A percentile compares a stretch with the other conserved stretches of the same genome.
phyloP scores from a whole-genome alignment of 192 early-diverging fungal species.

The Coemansia sp. region DNA sequence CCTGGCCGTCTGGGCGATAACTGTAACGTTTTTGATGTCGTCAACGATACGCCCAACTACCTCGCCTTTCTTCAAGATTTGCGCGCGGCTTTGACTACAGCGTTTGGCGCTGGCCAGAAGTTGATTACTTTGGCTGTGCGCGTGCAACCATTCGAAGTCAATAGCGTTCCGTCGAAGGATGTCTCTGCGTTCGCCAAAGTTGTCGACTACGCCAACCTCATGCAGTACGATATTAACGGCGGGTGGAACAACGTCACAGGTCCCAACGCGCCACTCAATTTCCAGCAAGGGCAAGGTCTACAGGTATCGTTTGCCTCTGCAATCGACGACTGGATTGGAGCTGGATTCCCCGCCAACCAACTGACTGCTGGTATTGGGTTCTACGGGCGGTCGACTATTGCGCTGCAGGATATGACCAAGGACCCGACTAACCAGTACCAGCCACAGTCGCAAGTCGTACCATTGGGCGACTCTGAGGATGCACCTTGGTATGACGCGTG shows the following conservation, averaged over 20 bases:
- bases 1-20: slow-evolving; percentile 57
- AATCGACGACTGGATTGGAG: slow-evolving; percentile 58
- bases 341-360: slow-evolving; percentile 65
- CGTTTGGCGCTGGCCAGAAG: slow-evolving; percentile 46
- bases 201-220: slow-evolving; percentile 70
- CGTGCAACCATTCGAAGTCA: slow-evolving; percentile 61
- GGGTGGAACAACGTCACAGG: slow-evolving; percentile 61
- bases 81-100: slow-evolving; percentile 27
- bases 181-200: slow-evolving; percentile 63
- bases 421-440: slow-evolving; percentile 52
- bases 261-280: slow-evolving; percentile 64
- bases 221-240: slow-evolving; percentile 69
- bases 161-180: slow-evolving; percentile 51
- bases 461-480: slow-evolving; percentile 60
- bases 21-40: slow-evolving; percentile 51
- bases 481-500: slow-evolving; percentile 60
- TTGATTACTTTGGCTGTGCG: slow-evolving; percentile 69
- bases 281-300: slow-evolving; percentile 34
- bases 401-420: slow-evolving; percentile 57
- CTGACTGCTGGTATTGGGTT: slow-evolving; percentile 64
- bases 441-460: slow-evolving; percentile 33
- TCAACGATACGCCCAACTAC: slow-evolving; percentile 69
- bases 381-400: slow-evolving; percentile 62
- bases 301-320: slow-evolving; percentile 53
- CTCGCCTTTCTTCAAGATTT: slow-evolving; percentile 63